These are phyloP conservation scores for Fusarium devonianum DNA, from an alignment of 2,329 filamentous ascomycete species.

Conservation along the genomic window DNA sequence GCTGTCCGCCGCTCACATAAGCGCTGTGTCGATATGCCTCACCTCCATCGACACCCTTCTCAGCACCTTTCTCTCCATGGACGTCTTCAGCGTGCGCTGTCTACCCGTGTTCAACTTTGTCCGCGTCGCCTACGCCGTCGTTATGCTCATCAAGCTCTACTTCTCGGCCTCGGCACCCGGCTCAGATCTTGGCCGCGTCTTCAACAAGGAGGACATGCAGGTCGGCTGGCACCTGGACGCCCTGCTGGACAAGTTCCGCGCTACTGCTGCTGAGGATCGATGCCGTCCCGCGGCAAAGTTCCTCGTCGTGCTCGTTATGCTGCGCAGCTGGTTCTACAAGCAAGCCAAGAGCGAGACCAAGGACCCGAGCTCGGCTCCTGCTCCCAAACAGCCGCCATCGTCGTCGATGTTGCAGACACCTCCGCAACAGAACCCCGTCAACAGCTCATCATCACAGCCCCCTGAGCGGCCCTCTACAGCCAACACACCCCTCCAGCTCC, in stretches of 20 bases:
- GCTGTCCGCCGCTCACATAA: conserved; percentile 63
- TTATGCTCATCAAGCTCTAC: conserved; percentile 77
- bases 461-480: conserved; percentile 42
- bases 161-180: conserved; percentile 69
- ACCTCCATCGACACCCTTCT: conserved; percentile 71
- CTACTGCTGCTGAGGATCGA: conserved; percentile 67
- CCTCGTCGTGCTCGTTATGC: conserved; percentile 72
- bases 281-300: conserved; percentile 75
- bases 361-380: conserved; percentile 12
- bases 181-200: conserved; percentile 73
- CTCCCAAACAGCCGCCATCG: conserved; percentile 1
- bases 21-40: conserved; percentile 71
- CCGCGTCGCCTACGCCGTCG: conserved; percentile 73
- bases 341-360: conserved; percentile 48
- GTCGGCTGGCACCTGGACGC: conserved; percentile 71
- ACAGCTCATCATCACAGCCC: conserved; percentile 23
- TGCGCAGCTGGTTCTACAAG: conserved; percentile 73
- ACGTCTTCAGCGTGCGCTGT: conserved; percentile 64
- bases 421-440: conserved; percentile 16
- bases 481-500: conserved; percentile 63
- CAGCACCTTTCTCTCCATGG: conserved; percentile 68
- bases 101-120: conserved; percentile 76
- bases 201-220: conserved; percentile 72
- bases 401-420: conserved; percentile 22
- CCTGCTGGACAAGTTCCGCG: conserved; percentile 72